A percentile compares a stretch with the other conserved stretches of the same genome.
phyloP scores from a whole-genome alignment of 306 rosid species.

The Nissolia schottii region DNA sequence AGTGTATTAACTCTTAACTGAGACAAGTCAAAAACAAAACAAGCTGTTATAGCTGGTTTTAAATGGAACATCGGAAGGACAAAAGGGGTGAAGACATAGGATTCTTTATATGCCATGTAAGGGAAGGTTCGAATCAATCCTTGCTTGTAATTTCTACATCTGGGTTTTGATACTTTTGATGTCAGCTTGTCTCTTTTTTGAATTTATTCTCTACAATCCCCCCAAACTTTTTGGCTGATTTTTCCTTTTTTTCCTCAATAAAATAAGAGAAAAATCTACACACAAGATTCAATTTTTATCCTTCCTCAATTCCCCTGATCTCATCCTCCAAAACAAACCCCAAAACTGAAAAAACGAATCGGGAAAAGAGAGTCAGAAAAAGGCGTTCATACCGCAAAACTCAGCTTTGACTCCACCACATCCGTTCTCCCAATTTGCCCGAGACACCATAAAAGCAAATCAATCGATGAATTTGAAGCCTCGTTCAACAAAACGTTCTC shows the following conservation, averaged over 20 bases:
- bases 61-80: no score
- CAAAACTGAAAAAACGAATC: slow-evolving; percentile 3
- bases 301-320: slow-evolving; percentile 11
- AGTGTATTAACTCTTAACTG: slow-evolving; percentile 10
- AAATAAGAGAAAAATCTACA: no score
- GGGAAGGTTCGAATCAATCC: slow-evolving; percentile 50
- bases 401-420: slow-evolving; percentile 29
- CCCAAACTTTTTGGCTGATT: background rate
- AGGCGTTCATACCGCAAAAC: slow-evolving; percentile 33
- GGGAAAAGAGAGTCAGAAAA: slow-evolving; percentile 25
- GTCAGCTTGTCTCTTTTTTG: slow-evolving; percentile 24
- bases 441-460: slow-evolving; percentile 17
- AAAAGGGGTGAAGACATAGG: background rate
- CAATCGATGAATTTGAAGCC: slow-evolving; percentile 17
- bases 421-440: background rate
- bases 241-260: background rate
- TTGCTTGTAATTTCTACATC: slow-evolving; percentile 53
- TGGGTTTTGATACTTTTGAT: slow-evolving; percentile 41
- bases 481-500: slow-evolving; percentile 12
- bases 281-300: slow-evolving; percentile 18
- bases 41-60: slow-evolving; percentile 4
- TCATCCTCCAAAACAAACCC: slow-evolving; percentile 8
- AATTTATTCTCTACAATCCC: slow-evolving; percentile 27
- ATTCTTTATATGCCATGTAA: slow-evolving; percentile 2
- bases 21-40: slow-evolving; percentile 4